Conservation (phyloP, 108 stramenopile species). For the Skeletonema marinoi region DNA sequence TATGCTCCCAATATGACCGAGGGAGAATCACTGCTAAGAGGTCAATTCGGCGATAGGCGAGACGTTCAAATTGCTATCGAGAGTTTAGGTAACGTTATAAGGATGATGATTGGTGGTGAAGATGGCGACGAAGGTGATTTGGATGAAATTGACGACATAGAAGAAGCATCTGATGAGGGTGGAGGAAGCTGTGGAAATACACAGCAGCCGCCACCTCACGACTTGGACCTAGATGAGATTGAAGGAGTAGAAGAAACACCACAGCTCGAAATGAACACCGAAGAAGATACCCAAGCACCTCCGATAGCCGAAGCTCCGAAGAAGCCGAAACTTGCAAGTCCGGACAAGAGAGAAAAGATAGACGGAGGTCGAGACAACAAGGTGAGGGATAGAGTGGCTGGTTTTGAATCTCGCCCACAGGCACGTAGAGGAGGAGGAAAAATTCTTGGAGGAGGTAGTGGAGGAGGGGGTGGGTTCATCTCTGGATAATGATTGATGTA, state of each 20-base stretch:
- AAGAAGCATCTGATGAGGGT: slow-evolving; percentile 7
- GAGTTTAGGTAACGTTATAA: slow-evolving; percentile 37
- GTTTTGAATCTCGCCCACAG: slow-evolving; percentile 21
- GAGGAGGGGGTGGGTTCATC: slow-evolving; percentile 32
- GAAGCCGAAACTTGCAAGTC: slow-evolving; percentile 27
- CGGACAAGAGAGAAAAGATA: background rate
- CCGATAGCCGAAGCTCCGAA: background rate
- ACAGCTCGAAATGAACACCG: slow-evolving; percentile 5
- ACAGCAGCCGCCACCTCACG: slow-evolving; percentile 11
- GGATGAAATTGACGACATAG: slow-evolving; percentile 32
- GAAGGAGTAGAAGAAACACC: slow-evolving; percentile 15
- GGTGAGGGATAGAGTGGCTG: slow-evolving; percentile 28
- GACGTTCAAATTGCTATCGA: slow-evolving; percentile 54
- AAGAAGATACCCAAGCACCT: background rate
- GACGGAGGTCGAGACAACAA: slow-evolving; percentile 1
- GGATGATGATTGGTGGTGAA: slow-evolving; percentile 44
- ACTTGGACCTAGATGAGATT: slow-evolving; percentile 21
- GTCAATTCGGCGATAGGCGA: slow-evolving; percentile 48
- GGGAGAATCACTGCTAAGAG: slow-evolving; percentile 43
- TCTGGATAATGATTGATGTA: background rate
- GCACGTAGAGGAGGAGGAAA: slow-evolving; percentile 18
- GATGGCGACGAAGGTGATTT: slow-evolving; percentile 39
- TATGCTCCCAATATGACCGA: slow-evolving; percentile 31
- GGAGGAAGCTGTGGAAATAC: slow-evolving; percentile 5
- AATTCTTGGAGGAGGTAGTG: slow-evolving; percentile 25